A percentile compares a stretch with the other conserved stretches of the same genome.
These are phyloP conservation scores for Arthrocladium fulminans DNA, from an alignment of 2,329 filamentous ascomycete species.

Conservation along the genomic window DNA sequence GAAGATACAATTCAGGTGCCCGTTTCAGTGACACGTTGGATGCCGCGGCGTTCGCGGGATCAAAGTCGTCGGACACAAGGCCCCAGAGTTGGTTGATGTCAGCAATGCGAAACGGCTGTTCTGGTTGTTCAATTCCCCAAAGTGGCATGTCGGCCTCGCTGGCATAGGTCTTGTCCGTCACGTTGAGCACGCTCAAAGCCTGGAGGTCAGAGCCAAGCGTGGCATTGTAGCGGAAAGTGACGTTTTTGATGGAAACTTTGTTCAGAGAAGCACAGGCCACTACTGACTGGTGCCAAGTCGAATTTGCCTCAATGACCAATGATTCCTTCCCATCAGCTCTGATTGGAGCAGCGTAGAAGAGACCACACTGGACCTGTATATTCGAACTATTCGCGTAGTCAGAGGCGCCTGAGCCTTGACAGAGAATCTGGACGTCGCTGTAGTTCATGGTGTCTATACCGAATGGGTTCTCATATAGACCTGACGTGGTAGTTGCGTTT, in stretches of 20 bases:
- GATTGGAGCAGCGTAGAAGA: constrained; percentile 34
- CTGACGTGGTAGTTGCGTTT: neutral
- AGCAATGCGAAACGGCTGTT: constrained; percentile 17
- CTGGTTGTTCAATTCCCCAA: constrained; percentile 32
- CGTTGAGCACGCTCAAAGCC: constrained; percentile 26
- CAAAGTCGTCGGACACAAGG: constrained; percentile 23
- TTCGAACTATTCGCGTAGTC: constrained; percentile 37
- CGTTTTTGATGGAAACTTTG: constrained; percentile 39
- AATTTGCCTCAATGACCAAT: constrained; percentile 33
- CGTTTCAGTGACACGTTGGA: constrained; percentile 28
- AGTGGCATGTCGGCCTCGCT: constrained; percentile 26
- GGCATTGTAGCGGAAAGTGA: constrained; percentile 36
- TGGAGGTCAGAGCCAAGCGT: constrained; percentile 7
- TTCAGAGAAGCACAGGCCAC: constrained; percentile 38
- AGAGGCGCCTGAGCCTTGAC: constrained; percentile 24
- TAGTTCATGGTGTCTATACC: constrained; percentile 25
- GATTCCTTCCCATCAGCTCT: constrained; percentile 29
- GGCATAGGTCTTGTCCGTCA: constrained; percentile 33
- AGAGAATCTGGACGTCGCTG: constrained; percentile 23
- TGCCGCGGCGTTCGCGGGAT: constrained; percentile 22
- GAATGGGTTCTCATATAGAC: constrained; percentile 27
- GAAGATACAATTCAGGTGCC: constrained; percentile 22
- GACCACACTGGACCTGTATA: constrained; percentile 33
- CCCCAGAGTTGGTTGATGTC: constrained; percentile 33
- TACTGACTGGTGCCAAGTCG: constrained; percentile 36